Conservation (phyloP, 179 eudicot genomes). For the Carnegiea gigantea region DNA sequence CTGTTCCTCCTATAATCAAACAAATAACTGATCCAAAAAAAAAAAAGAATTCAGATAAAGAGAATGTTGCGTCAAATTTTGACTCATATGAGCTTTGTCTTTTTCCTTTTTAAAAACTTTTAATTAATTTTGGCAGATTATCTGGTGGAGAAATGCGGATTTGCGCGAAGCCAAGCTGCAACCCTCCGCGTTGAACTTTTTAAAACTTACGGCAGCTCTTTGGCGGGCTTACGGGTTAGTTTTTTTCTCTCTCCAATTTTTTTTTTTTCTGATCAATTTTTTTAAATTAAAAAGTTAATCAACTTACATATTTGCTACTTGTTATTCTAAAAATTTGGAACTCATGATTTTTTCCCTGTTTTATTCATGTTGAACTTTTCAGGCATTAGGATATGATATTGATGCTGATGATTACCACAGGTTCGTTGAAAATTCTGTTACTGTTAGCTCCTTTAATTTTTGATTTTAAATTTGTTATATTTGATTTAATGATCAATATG, state of each 20-base stretch:
- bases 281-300: too few species aligned
- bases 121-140: slow-evolving; percentile 40
- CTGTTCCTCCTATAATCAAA: background rate
- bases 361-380: slow-evolving; percentile 16
- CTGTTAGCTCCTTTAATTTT: background rate
- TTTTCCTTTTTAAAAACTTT: background rate
- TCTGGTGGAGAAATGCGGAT: slow-evolving; percentile 71
- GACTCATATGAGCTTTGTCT: background rate
- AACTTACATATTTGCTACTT: background rate
- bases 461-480: too few species aligned
- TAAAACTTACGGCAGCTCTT: slow-evolving; percentile 78
- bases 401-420: slow-evolving; percentile 88
- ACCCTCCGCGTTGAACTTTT: slow-evolving; percentile 72
- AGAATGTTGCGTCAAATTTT: background rate
- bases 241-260: background rate
- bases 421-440: slow-evolving; percentile 25
- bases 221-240: slow-evolving; percentile 79
- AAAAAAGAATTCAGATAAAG: background rate
- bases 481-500: too few species aligned
- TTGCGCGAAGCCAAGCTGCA: slow-evolving; percentile 53
- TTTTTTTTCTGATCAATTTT: background rate
- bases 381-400: slow-evolving; percentile 76
- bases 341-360: background rate
- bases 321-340: background rate
- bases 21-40: background rate